Evolutionary conservation across 768 basidiomycete genomes (phyloP), one percentile per base, ranked within the genome.

Genomic region (Leccinum uliginosum): DNA sequence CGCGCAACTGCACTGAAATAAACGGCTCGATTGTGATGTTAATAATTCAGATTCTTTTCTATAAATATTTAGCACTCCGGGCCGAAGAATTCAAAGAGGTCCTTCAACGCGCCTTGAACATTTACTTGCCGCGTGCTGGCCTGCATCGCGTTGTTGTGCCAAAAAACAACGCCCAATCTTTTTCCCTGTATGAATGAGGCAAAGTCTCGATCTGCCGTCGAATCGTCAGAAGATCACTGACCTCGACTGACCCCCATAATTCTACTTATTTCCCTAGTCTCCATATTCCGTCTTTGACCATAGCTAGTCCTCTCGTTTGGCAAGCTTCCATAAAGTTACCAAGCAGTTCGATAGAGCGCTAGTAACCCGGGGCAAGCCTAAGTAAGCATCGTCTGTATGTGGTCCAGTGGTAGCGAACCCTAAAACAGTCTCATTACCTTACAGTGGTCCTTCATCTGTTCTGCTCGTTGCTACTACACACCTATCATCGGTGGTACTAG

Each of bases 401-500:
- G 81, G 58, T 90, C 87, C 43, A 91, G 65, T 1, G 87, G 80
- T 15, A 94, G 77, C 3, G 83, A 70, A 9, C 89, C 89, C 45
- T 8, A 17, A 19, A 5, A 12, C 6, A 14, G 8, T 27, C 26
- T 23, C 26, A 72, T 6, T 52, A 86, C 91, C 83, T 89, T 92
- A 91, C 92, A 95, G 68, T 86, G 91, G 1, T 93, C 80, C 58
- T 78, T 82, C 87, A 95, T 91, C 73, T 93, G 88, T 64, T 91
- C 89, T 0, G 85, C 84, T 66, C 91, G 85, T 47, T 88, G 86
- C 46, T 91, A 88, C 59, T 90, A 84, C 11, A 78, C 74, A 21
- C 78, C 80, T 30, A 82, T 69, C 12, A 84, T 70, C 0, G 84
- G 74, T 1, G 80, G 75, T n/a, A n/a, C n/a, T 12, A 76, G 64